Conservation (phyloP, 495 filamentous ascomycete genomes). For the Parmelia sp. region DNA sequence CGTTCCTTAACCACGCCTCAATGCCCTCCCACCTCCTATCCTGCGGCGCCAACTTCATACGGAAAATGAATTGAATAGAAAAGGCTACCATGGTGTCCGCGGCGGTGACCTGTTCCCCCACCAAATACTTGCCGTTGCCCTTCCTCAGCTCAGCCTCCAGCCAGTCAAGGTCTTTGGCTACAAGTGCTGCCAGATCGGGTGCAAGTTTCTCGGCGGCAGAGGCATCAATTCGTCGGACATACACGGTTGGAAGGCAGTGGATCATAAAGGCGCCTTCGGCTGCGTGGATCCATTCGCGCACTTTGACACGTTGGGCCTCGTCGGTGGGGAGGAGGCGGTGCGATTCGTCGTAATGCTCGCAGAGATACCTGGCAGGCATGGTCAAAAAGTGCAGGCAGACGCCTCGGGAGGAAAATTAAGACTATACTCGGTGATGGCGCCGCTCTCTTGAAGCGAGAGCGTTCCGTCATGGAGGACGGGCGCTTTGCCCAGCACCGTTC, state of each 20-base stretch:
- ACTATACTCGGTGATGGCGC: constrained; percentile 32
- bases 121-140: constrained; percentile 29
- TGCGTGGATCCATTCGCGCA: constrained; percentile 35
- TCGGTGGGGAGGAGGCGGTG: constrained; percentile 28
- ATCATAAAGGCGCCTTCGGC: constrained; percentile 37
- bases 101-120: constrained; percentile 32
- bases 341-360: constrained; percentile 34
- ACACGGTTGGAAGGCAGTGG: constrained; percentile 33
- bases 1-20: constrained; percentile 44
- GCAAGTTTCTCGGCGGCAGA: constrained; percentile 23
- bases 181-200: constrained; percentile 28
- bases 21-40: constrained; percentile 31
- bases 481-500: constrained; percentile 33
- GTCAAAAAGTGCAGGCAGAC: neutral
- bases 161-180: constrained; percentile 35
- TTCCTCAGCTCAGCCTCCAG: constrained; percentile 30
- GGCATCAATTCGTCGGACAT: constrained; percentile 29
- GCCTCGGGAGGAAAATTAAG: neutral
- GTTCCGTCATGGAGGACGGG: constrained; percentile 33
- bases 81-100: constrained; percentile 38
- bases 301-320: constrained; percentile 21
- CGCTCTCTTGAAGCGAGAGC: constrained; percentile 34
- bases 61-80: constrained; percentile 31
- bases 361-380: constrained; percentile 28
- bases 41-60: constrained; percentile 24